Evolutionary conservation across 202 grass and related monocot genomes (phyloP), one percentile per base, ranked within the genome.

Genomic region (Dendrocalamus latiflorus): DNA sequence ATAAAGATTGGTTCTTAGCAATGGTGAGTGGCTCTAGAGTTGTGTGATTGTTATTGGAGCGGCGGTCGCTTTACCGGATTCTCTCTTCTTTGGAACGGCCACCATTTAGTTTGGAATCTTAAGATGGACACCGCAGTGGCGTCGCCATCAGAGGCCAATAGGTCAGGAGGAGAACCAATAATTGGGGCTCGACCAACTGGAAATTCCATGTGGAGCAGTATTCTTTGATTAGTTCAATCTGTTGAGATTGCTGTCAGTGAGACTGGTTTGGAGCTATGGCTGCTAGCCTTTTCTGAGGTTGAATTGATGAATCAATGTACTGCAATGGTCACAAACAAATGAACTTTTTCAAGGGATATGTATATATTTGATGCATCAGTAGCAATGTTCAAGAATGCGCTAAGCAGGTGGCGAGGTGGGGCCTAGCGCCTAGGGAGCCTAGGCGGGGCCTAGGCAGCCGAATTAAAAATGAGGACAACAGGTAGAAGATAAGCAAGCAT

Each of bases 91-190:
- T 62, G 33, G 70, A 80, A 74, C 33, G 68, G 22, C 55, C 70
- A 81, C 70, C 25, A 76, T 85, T 68, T 85, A 8, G 44, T 58
- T 85, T 85, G 82, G 82, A 89, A 89, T 89, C 87, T 63, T 75
- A 69, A 89, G 41, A 77, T 80, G 81, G 79, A 58, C 86, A 70
- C 34, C 25, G 49, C 43, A 56, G 20, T 24, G 50, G 51, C 22
- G 44, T 84, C 82, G 26, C 76, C 63, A 9, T 89, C 76, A 81
- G 20, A 25, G 48, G 59, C 49, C 59, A 67, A 58, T 74, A 51
- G 5, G 10, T 65, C 49, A 66, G 48, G 64, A 56, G 3, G 28
- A 65, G 49, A 65, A 18, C 34, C 64, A 89, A 85, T 89, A 63
- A 70, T 85, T 89, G 69, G 33, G 15, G 36, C 13, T 42, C 16